Evolutionary conservation across 2,329 filamentous ascomycete genomes (phyloP).

Genomic region (Penicillium frequentans): DNA sequence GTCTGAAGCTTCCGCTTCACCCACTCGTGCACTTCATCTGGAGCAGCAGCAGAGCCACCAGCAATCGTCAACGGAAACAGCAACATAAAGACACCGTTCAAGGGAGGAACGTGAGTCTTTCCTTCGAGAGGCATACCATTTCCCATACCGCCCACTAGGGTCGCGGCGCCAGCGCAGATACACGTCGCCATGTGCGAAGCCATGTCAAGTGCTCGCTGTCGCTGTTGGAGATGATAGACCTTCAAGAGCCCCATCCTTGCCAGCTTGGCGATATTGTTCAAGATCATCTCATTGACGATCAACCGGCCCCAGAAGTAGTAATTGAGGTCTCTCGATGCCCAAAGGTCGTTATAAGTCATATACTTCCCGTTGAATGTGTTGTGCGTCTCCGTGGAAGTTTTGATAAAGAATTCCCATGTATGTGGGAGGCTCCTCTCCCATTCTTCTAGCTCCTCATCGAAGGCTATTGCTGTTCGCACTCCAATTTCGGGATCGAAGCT

Average conservation of each 20-base stretch:
- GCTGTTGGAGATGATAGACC: slow-evolving; percentile 7
- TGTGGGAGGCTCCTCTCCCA: slow-evolving; percentile 20
- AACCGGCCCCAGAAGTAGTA: slow-evolving; percentile 25
- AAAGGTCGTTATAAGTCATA: slow-evolving; percentile 23
- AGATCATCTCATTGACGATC: slow-evolving; percentile 23
- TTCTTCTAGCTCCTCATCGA: slow-evolving; percentile 18
- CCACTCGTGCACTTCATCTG: slow-evolving; percentile 23
- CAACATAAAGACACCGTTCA: slow-evolving; percentile 26
- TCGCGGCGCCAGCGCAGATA: slow-evolving; percentile 23
- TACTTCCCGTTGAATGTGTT: slow-evolving; percentile 21
- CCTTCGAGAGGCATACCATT: not conserved
- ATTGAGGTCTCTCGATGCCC: slow-evolving; percentile 21
- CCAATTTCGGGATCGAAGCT: slow-evolving; percentile 1
- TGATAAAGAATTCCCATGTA: slow-evolving; percentile 12
- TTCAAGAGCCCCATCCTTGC: slow-evolving; percentile 1
- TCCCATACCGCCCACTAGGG: slow-evolving; percentile 13
- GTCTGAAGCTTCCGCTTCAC: slow-evolving; percentile 17
- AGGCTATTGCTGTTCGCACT: slow-evolving; percentile 3
- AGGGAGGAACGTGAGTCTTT: slow-evolving; percentile 6
- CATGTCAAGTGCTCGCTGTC: slow-evolving; percentile 14
- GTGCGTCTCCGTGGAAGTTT: slow-evolving; percentile 10
- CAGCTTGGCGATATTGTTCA: slow-evolving; percentile 2
- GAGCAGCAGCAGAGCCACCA: slow-evolving; percentile 19
- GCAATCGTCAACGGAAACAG: slow-evolving; percentile 23
- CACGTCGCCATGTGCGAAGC: slow-evolving; percentile 17